Evolutionary conservation across 2,329 filamentous ascomycete species (phyloP), one percentile per base, ranked within the genome.

Genomic region (Fusarium sp.): DNA sequence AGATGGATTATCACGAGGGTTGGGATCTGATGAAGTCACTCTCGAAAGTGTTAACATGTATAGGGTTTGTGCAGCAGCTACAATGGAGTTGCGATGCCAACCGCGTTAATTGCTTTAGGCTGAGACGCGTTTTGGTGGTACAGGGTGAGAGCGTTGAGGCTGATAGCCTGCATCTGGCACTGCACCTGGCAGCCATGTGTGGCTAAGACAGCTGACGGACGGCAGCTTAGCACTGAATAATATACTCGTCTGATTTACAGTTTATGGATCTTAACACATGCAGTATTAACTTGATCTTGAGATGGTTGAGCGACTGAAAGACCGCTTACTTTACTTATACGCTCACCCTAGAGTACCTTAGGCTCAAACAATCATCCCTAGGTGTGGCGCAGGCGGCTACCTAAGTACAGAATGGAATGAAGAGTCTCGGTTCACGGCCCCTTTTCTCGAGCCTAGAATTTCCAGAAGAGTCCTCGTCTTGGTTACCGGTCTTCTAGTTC

Each of bases 71-170:
- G 46, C 46, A 54, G 51, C 50, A 57, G 46, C 52, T 18, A 58
- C 44, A 53, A 23, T 38, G 42, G 23, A 42, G 55, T 31, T 57
- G 18, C 23, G 18, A 64, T 47, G 55, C 18, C 38, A 55, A 65
- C 37, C 67, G 52, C 41, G 63, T 70, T 57, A 71, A 70, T 70
- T 54, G 62, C 45, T 46, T 55, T 33, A 20, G 31, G 31, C n/a
- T 36, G 18, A 45, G 44, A 46, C 63, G 67, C 63, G 67, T 49
- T 52, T 57, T 44, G 47, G 42, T 23, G 59, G 42, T 46, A 36
- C 31, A 49, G 46, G 46, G 18, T 36, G 46, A 34, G 46, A 20
- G 33, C 16, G 12, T 18, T 36, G 36, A 40, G 46, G 62, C 36
- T 34, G 16, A 18, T 23, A 11, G 13, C 11, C 13, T 18, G 34